Evolutionary conservation across 192 early-diverging fungal genomes (phyloP).

Genomic region (Cladochytrium replicatum): DNA sequence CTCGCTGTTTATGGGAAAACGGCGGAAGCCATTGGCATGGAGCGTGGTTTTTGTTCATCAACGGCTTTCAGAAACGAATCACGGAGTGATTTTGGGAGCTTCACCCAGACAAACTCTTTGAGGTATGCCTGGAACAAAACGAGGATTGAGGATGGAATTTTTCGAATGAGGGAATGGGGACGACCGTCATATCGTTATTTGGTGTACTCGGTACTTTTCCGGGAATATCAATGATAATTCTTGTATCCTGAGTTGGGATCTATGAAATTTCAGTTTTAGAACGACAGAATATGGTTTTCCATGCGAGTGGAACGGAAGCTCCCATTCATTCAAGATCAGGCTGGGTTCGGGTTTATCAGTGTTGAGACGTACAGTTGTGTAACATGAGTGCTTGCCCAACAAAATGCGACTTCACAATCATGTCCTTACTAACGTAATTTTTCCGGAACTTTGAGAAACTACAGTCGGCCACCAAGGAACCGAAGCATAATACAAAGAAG

Average conservation of each 20-base stretch:
- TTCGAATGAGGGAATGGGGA: neutral
- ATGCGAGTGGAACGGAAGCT: constrained; percentile 71
- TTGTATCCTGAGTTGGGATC: constrained; percentile 76
- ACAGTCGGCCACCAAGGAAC: constrained; percentile 80
- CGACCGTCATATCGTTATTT: constrained; percentile 43
- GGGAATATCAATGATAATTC: constrained; percentile 86
- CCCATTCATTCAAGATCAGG: constrained; percentile 57
- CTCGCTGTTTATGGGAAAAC: constrained; percentile 54
- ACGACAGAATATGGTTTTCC: no score
- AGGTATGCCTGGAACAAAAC: constrained; percentile 62
- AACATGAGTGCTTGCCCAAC: constrained; percentile 44
- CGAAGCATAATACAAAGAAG: constrained; percentile 9
- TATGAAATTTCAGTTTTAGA: no score
- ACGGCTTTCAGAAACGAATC: no score
- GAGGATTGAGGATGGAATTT: neutral
- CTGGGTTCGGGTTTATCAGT: constrained; percentile 19
- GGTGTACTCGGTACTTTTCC: constrained; percentile 67
- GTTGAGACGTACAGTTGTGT: constrained; percentile 1
- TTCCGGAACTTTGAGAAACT: constrained; percentile 90
- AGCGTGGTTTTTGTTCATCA: constrained; percentile 77
- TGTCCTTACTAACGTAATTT: constrained; percentile 43
- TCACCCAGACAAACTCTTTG: constrained; percentile 45
- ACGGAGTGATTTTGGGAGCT: constrained; percentile 57
- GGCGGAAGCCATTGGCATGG: constrained; percentile 92
- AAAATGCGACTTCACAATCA: constrained; percentile 53